Percentiles rank a stretch among this genome's conserved stretches.
These are phyloP conservation scores for Hygrocybe coccinea DNA, from an alignment of 768 basidiomycete genomes.

Conservation along the genomic window DNA sequence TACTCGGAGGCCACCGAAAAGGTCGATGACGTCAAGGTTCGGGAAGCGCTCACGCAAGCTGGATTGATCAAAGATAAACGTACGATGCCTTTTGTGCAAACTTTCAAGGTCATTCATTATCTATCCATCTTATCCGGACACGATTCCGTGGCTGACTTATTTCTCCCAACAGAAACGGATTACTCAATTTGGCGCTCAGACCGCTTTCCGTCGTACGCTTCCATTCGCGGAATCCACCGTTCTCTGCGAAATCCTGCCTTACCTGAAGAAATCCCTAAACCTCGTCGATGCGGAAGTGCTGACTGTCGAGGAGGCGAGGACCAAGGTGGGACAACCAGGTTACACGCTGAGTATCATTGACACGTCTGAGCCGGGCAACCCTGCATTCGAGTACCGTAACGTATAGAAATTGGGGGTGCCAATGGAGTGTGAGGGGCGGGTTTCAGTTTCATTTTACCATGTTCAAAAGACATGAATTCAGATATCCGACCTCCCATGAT, in stretches of 20 bases:
- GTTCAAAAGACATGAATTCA: no score
- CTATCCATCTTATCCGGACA: constrained; percentile 9
- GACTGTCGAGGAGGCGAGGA: constrained; percentile 62
- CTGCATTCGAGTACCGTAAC: constrained; percentile 86
- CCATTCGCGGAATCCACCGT: constrained; percentile 80
- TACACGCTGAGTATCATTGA: constrained; percentile 71
- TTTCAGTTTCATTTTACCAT: no score
- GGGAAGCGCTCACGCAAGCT: constrained; percentile 56
- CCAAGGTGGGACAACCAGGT: constrained; percentile 48
- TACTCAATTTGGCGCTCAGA: constrained; percentile 63
- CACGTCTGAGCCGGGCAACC: constrained; percentile 80
- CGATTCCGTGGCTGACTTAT: neutral
- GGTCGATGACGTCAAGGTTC: constrained; percentile 81
- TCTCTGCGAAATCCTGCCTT: constrained; percentile 65
- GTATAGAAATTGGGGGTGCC: no score
- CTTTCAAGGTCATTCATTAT: constrained; percentile 74
- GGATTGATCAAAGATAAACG: constrained; percentile 95
- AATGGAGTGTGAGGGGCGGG: no score
- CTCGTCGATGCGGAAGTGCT: constrained; percentile 68
- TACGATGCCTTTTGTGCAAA: constrained; percentile 90
- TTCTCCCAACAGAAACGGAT: constrained; percentile 66
- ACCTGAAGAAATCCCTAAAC: constrained; percentile 72
- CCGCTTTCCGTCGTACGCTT: constrained; percentile 77
- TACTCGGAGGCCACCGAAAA: constrained; percentile 53
- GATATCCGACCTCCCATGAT: no score